These are phyloP conservation scores for Stylosanthes scabra DNA, from an alignment of 331 rosid species.

Conservation along the genomic window DNA sequence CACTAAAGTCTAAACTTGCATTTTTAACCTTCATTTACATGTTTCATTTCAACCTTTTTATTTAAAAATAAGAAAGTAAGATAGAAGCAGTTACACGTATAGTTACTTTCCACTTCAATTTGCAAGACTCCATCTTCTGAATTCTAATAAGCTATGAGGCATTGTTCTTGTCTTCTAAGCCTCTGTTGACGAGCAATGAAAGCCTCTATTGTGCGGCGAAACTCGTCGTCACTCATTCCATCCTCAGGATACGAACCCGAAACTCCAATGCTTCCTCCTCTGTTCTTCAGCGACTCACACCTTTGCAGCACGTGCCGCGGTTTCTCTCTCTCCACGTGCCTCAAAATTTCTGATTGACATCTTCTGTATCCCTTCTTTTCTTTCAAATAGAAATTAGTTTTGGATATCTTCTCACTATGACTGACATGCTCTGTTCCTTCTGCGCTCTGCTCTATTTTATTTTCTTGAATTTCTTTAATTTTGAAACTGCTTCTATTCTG, in stretches of 20 bases:
- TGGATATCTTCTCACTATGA: conserved; percentile 24
- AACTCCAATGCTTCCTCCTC: neutral
- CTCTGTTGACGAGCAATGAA: conserved; percentile 91
- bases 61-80: no score
- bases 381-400: conserved; percentile 7
- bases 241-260: conserved; percentile 57
- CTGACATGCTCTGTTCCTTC: neutral
- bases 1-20: no score
- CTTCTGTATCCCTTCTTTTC: conserved; percentile 49
- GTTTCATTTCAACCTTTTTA: no score
- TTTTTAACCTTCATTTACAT: no score
- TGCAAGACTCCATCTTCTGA: neutral
- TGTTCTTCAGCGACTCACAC: conserved; percentile 56
- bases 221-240: conserved; percentile 76
- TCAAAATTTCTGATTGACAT: conserved; percentile 52
- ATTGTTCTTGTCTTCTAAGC: conserved; percentile 58
- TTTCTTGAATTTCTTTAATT: conserved; percentile 36
- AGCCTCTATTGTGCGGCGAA: conserved; percentile 70
- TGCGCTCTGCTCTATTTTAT: neutral
- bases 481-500: conserved; percentile 37
- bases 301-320: conserved; percentile 37
- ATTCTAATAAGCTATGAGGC: neutral
- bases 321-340: conserved; percentile 22
- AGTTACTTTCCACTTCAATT: no score
- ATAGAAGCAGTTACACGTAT: no score